Evolutionary conservation across 2,329 filamentous ascomycete genomes (phyloP).

Genomic region (Gaeumannomyces tritici): DNA sequence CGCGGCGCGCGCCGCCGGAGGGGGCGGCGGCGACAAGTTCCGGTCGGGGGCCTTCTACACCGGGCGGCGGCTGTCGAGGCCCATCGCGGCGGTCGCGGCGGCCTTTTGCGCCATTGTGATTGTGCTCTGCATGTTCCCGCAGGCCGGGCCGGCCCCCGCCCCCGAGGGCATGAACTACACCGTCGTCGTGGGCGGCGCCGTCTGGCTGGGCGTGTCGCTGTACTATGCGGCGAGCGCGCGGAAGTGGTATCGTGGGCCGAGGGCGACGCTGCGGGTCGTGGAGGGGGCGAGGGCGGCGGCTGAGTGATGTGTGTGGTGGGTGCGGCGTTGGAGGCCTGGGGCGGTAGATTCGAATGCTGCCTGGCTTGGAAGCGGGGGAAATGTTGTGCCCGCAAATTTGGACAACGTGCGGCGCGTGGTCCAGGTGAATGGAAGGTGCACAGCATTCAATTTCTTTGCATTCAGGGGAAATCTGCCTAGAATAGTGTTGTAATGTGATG

Average conservation of each 20-base stretch:
- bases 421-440: too few species aligned
- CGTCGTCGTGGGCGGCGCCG: slow-evolving; percentile 47
- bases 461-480: too few species aligned
- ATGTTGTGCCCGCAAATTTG: too few species aligned
- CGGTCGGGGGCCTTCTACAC: slow-evolving; percentile 50
- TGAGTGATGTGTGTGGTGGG: not conserved
- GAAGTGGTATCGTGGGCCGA: slow-evolving; percentile 38
- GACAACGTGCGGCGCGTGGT: too few species aligned
- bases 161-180: slow-evolving; percentile 51
- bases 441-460: too few species aligned
- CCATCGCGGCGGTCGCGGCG: slow-evolving; percentile 43
- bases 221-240: slow-evolving; percentile 48
- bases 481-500: too few species aligned
- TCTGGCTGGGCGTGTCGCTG: slow-evolving; percentile 45
- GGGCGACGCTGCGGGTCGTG: slow-evolving; percentile 1
- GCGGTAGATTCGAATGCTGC: too few species aligned
- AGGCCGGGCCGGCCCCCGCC: slow-evolving; percentile 40
- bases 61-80: slow-evolving; percentile 34
- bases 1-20: slow-evolving; percentile 49
- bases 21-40: slow-evolving; percentile 39
- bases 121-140: slow-evolving; percentile 48
- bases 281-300: not conserved
- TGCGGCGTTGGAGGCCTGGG: too few species aligned
- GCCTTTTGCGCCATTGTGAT: slow-evolving; percentile 46
- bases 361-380: too few species aligned